Base-by-base conservation (phyloP, 768 basidiomycete genomes). In the Zangia roseola region DNA sequence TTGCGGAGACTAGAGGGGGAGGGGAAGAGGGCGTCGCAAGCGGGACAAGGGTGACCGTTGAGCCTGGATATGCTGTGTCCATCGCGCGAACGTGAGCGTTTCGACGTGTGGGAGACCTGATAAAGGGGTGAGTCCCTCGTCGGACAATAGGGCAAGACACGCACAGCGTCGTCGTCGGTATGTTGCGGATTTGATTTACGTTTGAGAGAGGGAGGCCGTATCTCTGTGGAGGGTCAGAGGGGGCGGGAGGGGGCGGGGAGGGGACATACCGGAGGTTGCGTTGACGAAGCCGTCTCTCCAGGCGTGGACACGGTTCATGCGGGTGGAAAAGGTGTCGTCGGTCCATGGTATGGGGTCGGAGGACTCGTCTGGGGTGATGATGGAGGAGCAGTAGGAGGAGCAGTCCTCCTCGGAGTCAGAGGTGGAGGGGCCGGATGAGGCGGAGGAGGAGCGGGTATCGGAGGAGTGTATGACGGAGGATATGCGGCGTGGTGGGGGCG, bases 381-480 rank as follows among this genome's bases (percentile, higher is more conserved):
- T 79, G 17, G 86, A 88, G 17, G 87, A 89, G 73, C 86, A 88
- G 55, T 88, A 89, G 0, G 84, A 87, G 0, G 81, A 76, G 64
- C 75, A 75, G 54, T 79, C 77, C n/a, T 78, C 78, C 38, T 67
- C 68, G 8, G 58, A 53, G 42, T 57, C 62, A 2, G 49, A 75
- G 64, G 54, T 71, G 63, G 57, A 65, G 0, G 74, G 66, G 6
- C 59, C 69, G 13, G 71, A 71, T 23, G 66, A 69, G 24, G 53
- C 61, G 6, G 69, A 71, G 23, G 72, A 74, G 0, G 74, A 74
- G 6, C 72, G 73, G 3, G 69, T 70, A 16, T 67, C 67, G 73
- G 67, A 66, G 70, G 71, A 46, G 3, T 49, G 47, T 52, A 59
- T 47, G 59, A 58, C 56, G 55, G 63, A 60, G 61, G 69, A 52